Evolutionary conservation across 129 eudicot genomes (phyloP).

Genomic region (Lactuca sativa): DNA sequence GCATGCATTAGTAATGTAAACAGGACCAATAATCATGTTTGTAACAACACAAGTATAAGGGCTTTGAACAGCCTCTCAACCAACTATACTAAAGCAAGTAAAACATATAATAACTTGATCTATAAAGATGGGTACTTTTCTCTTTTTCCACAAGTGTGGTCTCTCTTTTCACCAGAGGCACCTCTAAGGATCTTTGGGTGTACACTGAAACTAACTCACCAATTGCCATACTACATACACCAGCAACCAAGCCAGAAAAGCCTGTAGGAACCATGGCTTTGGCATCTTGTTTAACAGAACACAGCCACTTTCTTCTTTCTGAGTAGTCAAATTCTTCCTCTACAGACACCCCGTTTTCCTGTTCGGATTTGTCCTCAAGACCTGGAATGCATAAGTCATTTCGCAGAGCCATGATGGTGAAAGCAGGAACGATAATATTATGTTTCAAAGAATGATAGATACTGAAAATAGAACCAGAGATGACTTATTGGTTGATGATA

Average conservation of each 20-base stretch:
- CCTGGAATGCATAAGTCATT: constrained; percentile 23
- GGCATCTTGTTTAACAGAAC: constrained; percentile 36
- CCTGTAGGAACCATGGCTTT: constrained; percentile 46
- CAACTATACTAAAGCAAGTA: background rate
- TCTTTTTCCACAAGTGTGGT: constrained; percentile 6
- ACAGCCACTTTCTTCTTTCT: constrained; percentile 46
- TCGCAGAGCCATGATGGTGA: constrained; percentile 33
- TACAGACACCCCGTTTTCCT: background rate
- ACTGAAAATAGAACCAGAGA: background rate
- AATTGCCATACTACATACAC: constrained; percentile 45
- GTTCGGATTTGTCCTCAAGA: constrained; percentile 16
- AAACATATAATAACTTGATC: background rate
- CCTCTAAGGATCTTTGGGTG: constrained; percentile 38
- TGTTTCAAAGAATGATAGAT: constrained; percentile 7
- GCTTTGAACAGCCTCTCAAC: too few relatives aligned
- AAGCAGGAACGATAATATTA: constrained; percentile 4
- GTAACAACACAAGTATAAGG: background rate
- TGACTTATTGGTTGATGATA: constrained; percentile 26
- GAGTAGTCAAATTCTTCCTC: constrained; percentile 35
- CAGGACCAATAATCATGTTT: background rate
- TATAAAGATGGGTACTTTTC: background rate
- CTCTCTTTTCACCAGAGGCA: constrained; percentile 37
- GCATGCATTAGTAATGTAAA: background rate
- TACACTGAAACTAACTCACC: constrained; percentile 43
- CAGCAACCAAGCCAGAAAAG: constrained; percentile 40